Evolutionary conservation across 2,329 filamentous ascomycete species (phyloP).

Genomic region (Penicillium sp.): DNA sequence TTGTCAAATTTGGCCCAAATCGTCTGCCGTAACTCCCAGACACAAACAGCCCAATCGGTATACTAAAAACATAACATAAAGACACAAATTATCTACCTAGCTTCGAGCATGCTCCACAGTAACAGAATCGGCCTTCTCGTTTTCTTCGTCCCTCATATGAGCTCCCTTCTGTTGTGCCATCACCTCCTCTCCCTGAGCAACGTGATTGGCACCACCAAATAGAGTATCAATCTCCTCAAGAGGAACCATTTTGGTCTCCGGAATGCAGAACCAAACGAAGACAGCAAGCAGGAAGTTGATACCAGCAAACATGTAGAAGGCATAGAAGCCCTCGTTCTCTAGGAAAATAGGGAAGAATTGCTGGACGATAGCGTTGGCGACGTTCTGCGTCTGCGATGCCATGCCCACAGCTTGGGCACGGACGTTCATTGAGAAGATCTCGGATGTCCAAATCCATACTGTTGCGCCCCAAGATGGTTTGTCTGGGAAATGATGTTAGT

Average conservation of each 20-base stretch:
- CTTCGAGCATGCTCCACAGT: conserved; percentile 22
- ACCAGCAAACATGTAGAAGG: conserved; percentile 56
- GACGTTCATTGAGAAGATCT: conserved; percentile 71
- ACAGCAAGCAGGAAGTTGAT: conserved; percentile 51
- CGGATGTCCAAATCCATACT: conserved; percentile 69
- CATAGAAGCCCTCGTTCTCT: conserved; percentile 56
- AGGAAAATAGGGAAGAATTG: conserved; percentile 70
- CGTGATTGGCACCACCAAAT: conserved; percentile 40
- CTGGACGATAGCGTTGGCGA: conserved; percentile 66
- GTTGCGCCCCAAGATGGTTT: conserved; percentile 70
- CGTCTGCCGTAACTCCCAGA: too few relatives aligned
- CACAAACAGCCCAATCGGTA: neutral
- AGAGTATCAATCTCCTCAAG: conserved; percentile 41
- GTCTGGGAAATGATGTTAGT: conserved; percentile 43
- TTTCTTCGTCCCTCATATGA: conserved; percentile 5
- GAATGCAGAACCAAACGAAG: conserved; percentile 53
- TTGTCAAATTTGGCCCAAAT: too few relatives aligned
- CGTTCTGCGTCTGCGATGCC: conserved; percentile 60
- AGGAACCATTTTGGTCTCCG: conserved; percentile 50
- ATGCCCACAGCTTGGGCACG: conserved; percentile 68
- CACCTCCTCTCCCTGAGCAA: conserved; percentile 33
- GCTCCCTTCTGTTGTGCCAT: conserved; percentile 25
- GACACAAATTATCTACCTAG: neutral
- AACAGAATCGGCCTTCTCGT: conserved; percentile 21
- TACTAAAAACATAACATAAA: neutral